Evolutionary conservation across 495 filamentous ascomycete genomes (phyloP), one percentile per base, ranked within the genome.

Genomic region (Eremomyces bilateralis): DNA sequence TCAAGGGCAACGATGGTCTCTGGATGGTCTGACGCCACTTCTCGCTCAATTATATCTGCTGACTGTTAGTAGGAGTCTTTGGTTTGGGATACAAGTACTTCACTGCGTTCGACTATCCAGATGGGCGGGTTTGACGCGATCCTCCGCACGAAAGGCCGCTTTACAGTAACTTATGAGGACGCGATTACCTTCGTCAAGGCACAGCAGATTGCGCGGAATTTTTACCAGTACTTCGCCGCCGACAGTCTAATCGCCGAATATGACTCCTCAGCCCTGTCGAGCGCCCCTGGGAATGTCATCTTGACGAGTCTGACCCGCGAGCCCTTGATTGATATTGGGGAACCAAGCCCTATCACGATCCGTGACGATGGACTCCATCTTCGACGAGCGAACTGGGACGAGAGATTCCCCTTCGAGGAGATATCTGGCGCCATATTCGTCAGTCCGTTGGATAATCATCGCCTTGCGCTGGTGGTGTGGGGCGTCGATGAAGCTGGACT

Each of bases 191-290:
- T 45, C 10, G 33, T 44, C 29, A 37, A 61, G 20, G 66, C 64
- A 1, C 44, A 67, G 8, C 68, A 71, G 36, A 54, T 69, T n/a
- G 60, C 67, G 16, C 59, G 66, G 22, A 73, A 71, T 40, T 51
- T 72, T 1, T 56, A 59, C 37, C 69, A 71, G 41, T 72, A 71
- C 41, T 71, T 64, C 49, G 53, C 47, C 40, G 67, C 66, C 21
- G 67, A 71, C 47, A 51, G 63, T n/a, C 47, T 54, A 21, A 60
- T 71, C 28, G n/a, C n/a, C n/a, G n/a, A n/a, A n/a, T n/a, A n/a
- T n/a, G n/a, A n/a, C n/a, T n/a, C n/a, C n/a, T n/a, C n/a, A n/a
- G n/a, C n/a, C n/a, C n/a, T n/a, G n/a, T n/a, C n/a, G n/a, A n/a
- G n/a, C n/a, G n/a, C n/a, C n/a, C n/a, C n/a, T n/a, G n/a, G n/a